Base-by-base conservation (phyloP, 2,329 filamentous ascomycete species). In the Phialophora chinensis region DNA sequence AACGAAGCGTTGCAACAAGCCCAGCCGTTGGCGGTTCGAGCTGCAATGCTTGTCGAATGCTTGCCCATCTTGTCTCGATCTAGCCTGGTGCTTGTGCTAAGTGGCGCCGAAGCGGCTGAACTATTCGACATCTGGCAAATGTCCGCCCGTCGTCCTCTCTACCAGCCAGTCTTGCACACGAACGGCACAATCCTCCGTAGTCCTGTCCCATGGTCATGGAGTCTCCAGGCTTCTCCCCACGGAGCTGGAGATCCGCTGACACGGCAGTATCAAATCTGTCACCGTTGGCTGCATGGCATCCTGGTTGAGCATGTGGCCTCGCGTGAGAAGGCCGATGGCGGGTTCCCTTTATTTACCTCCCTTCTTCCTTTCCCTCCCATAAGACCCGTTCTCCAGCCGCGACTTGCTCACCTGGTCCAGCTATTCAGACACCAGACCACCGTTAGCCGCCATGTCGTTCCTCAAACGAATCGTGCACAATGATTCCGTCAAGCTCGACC, bases 401-500 rank as follows among this genome's bases (percentile, higher is more conserved):
- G 31, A 52, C 29, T 35, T 17, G 53, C 14, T 35, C 29, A 33
- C 53, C 12, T 55, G 10, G 17, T 35, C 27, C 38, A 60, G 42
- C 44, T 60, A 3, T 29, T 14, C 38, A 31, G 57, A 56, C 11
- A 25, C 17, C 25, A 47, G 42, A 14, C 4, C 5, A 23, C 35
- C 47, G 27, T 14, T 42, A 47, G 14, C 44, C 59, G 25, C 52
- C n/a, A 66, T 66, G 63, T 63, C 63, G 33, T 75, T 88, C 71
- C 82, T 90, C 63, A 81, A 81, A 72, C 79, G 78, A 72, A 80
- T 90, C 73, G 84, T 90, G 72, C 85, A 85, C 77, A 91, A 91
- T 81, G 88, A 91, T 76, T 86, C 90, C 53, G 91, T 91, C 86
- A 87, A 84, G 74, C 77, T 80, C 42, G 89, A 91, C 74, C 89